Percentiles rank a stretch among this genome's conserved stretches.
Conservation (phyloP, 2,329 filamentous ascomycete genomes). For the Capronia epimyces region DNA sequence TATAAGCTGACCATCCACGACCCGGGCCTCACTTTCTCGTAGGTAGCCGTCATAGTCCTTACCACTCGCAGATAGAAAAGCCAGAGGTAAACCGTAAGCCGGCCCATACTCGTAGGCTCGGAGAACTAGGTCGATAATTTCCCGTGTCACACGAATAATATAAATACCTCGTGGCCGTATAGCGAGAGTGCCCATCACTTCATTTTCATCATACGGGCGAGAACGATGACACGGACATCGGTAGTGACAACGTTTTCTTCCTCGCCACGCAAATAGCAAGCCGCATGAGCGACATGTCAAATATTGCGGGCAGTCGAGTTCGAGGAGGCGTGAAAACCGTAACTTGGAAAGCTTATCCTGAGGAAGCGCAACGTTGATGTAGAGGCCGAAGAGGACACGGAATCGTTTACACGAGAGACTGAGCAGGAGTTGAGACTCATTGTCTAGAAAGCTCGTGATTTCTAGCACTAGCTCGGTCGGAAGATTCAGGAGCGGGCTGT, state of each 20-base stretch:
- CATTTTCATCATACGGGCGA: constrained; percentile 7
- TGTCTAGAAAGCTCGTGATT: constrained; percentile 14
- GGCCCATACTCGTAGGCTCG: constrained; percentile 18
- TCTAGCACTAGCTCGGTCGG: constrained; percentile 18
- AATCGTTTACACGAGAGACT: constrained; percentile 19
- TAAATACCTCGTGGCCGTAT: constrained; percentile 8
- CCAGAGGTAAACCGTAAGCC: constrained; percentile 8
- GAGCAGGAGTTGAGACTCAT: constrained; percentile 14
- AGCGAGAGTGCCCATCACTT: too few species aligned
- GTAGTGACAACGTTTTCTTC: constrained; percentile 5
- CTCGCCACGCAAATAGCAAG: constrained; percentile 16
- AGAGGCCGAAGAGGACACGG: constrained; percentile 15
- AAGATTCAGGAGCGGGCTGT: constrained; percentile 16
- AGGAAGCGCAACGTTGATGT: constrained; percentile 9
- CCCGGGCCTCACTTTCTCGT: constrained; percentile 11
- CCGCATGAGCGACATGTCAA: constrained; percentile 18
- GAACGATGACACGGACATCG: constrained; percentile 13
- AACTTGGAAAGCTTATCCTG: constrained; percentile 12
- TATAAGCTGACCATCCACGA: constrained; percentile 20
- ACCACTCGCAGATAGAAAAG: constrained; percentile 12
- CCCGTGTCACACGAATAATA: constrained; percentile 6
- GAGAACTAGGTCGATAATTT: constrained; percentile 17
- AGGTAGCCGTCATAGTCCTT: constrained; percentile 1
- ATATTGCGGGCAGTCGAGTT: constrained; percentile 20
- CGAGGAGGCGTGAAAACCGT: constrained; percentile 15